Evolutionary conservation across 345 rosid genomes (phyloP).

Genomic region (Eutrema yunnanense): DNA sequence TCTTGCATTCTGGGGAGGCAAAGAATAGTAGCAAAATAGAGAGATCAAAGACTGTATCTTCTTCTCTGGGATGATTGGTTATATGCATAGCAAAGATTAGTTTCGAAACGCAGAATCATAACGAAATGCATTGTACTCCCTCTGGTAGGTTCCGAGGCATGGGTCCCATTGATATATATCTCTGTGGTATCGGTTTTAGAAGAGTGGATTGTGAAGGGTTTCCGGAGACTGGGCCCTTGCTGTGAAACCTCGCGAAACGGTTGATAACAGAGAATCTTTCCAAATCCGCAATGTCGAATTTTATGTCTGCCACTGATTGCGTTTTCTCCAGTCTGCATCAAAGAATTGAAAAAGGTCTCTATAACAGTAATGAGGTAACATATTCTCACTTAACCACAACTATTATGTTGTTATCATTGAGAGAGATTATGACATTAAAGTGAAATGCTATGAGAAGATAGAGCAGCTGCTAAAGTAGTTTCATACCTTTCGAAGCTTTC

Average conservation of each 20-base stretch:
- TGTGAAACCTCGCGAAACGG: conserved; percentile 87
- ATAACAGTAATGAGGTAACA: not conserved
- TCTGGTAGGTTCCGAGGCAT: conserved; percentile 65
- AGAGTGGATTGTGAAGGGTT: conserved; percentile 24
- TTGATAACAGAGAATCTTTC: conserved; percentile 71
- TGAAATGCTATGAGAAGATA: not conserved
- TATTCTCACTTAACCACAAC: not conserved
- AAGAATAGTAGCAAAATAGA: conserved; percentile 18
- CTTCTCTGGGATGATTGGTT: not conserved
- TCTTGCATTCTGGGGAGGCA: conserved; percentile 4
- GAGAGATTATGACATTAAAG: not conserved
- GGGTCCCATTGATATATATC: conserved; percentile 56
- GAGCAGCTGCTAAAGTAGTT: not conserved
- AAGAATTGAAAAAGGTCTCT: not conserved
- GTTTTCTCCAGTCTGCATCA: conserved; percentile 57
- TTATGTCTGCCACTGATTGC: conserved; percentile 44
- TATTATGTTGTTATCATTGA: not conserved
- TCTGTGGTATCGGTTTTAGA: conserved; percentile 46
- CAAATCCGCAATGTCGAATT: conserved; percentile 65
- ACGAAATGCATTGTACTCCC: conserved; percentile 60
- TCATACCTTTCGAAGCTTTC: conserved; percentile 49
- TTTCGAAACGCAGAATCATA: conserved; percentile 38
- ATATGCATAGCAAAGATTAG: conserved; percentile 16
- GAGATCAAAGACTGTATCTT: not conserved
- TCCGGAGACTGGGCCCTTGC: conserved; percentile 43